A percentile compares a stretch with the other conserved stretches of the same genome.
These are phyloP conservation scores for Dactylellina drechsleri DNA, from an alignment of 2,329 filamentous ascomycete species.

Conservation along the genomic window DNA sequence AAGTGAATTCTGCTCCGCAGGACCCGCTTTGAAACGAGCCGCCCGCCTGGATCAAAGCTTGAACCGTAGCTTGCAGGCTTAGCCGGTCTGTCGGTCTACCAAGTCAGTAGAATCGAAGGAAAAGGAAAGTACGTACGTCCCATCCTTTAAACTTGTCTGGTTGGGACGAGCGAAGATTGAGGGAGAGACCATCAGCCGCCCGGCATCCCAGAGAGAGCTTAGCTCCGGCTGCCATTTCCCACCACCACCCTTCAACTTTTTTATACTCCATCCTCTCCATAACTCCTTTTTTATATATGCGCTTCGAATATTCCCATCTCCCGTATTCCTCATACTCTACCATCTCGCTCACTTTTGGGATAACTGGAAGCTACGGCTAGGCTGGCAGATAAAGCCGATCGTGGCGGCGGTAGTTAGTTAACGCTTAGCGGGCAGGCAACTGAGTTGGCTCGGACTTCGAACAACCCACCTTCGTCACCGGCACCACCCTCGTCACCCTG, in stretches of 20 bases:
- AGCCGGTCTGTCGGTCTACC: too few relatives aligned
- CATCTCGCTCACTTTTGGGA: too few relatives aligned
- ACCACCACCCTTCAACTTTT: slow-evolving; percentile 32
- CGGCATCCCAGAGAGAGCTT: slow-evolving; percentile 41
- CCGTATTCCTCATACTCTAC: too few relatives aligned
- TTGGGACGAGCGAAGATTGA: slow-evolving; percentile 14
- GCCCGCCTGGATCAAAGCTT: slow-evolving; percentile 7
- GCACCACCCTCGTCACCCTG: neutral
- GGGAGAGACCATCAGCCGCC: slow-evolving; percentile 43
- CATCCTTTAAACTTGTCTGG: neutral
- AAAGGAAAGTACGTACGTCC: too few relatives aligned
- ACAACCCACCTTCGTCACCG: slow-evolving; percentile 12
- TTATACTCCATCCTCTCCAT: slow-evolving; percentile 29
- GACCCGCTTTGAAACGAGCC: slow-evolving; percentile 36
- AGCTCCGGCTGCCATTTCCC: slow-evolving; percentile 24
- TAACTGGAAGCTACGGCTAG: too few relatives aligned
- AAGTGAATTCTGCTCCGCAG: slow-evolving; percentile 1
- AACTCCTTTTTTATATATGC: slow-evolving; percentile 5
- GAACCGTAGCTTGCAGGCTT: too few relatives aligned
- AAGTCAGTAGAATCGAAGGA: too few relatives aligned
- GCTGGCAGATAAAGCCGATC: neutral
- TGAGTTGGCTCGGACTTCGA: slow-evolving; percentile 23
- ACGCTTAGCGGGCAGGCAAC: slow-evolving; percentile 51
- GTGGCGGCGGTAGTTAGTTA: slow-evolving; percentile 7
- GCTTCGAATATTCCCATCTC: neutral